phyloP scores from a whole-genome alignment of 371 early-diverging fungal species.

The Mucor racemosus region DNA sequence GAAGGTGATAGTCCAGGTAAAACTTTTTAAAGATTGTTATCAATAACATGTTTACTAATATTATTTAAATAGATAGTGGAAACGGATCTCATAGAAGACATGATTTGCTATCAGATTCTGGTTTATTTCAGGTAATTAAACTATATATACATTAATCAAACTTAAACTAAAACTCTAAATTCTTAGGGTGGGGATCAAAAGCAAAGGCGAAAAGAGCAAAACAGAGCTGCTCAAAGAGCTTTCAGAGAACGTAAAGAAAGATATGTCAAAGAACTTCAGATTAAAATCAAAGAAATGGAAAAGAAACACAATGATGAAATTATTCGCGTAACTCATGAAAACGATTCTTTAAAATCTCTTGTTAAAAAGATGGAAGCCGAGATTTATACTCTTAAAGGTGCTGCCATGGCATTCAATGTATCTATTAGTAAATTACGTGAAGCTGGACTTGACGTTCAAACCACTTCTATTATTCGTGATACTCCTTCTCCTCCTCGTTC shows the following conservation, averaged over 20 bases:
- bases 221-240: conserved; percentile 72
- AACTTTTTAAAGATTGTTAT: neutral
- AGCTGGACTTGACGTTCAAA: conserved; percentile 23
- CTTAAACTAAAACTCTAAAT: neutral
- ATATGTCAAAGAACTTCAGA: conserved; percentile 67
- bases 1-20: conserved; percentile 33
- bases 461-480: neutral
- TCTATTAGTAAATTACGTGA: conserved; percentile 28
- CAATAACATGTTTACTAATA: neutral
- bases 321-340: conserved; percentile 22
- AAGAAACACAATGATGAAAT: conserved; percentile 18
- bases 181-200: conserved; percentile 24
- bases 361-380: conserved; percentile 55
- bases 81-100: conserved; percentile 10
- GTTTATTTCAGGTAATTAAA: conserved; percentile 8
- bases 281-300: conserved; percentile 26
- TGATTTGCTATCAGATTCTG: conserved; percentile 10
- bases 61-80: conserved; percentile 13
- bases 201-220: conserved; percentile 68
- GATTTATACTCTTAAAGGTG: conserved; percentile 37
- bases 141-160: neutral
- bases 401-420: conserved; percentile 32
- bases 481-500: conserved; percentile 11
- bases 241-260: conserved; percentile 74
- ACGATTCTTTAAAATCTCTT: conserved; percentile 25